Evolutionary conservation across 2,329 filamentous ascomycete genomes (phyloP).

Genomic region (Curvularia eragrostidis): DNA sequence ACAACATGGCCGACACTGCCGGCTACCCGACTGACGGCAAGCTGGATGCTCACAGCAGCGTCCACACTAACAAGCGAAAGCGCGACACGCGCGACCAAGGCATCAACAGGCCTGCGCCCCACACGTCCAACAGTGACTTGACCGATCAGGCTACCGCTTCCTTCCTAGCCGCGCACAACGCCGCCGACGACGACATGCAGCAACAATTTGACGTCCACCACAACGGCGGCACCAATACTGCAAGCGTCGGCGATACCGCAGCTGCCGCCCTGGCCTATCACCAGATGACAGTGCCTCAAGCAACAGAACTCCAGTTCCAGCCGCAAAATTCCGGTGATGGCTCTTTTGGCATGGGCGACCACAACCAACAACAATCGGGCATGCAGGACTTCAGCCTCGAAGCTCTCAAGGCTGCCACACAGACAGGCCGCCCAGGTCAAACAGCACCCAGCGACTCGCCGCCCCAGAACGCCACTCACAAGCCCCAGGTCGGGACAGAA

Average conservation of each 20-base stretch:
- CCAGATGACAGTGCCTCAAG: slow-evolving; percentile 63
- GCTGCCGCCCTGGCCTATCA: slow-evolving; percentile 63
- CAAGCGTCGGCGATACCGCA: slow-evolving; percentile 64
- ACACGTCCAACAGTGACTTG: slow-evolving; percentile 43
- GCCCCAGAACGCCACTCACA: slow-evolving; percentile 53
- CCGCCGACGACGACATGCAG: slow-evolving; percentile 53
- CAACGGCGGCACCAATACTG: slow-evolving; percentile 60
- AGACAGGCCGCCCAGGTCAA: slow-evolving; percentile 56
- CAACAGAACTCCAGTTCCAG: slow-evolving; percentile 62
- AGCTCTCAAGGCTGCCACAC: slow-evolving; percentile 57
- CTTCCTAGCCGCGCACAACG: slow-evolving; percentile 52
- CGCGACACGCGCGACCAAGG: slow-evolving; percentile 55
- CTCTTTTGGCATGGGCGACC: slow-evolving; percentile 54
- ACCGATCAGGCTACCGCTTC: slow-evolving; percentile 48
- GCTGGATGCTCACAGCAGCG: slow-evolving; percentile 42
- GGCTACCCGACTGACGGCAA: slow-evolving; percentile 48
- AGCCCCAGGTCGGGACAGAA: slow-evolving; percentile 91
- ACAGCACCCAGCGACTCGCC: slow-evolving; percentile 45
- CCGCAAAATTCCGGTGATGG: slow-evolving; percentile 53
- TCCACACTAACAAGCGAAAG: slow-evolving; percentile 54
- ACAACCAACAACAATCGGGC: slow-evolving; percentile 48
- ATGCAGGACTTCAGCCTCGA: slow-evolving; percentile 55
- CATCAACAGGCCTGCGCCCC: slow-evolving; percentile 47
- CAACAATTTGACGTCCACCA: slow-evolving; percentile 55
- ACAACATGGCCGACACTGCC: slow-evolving; percentile 48